These are phyloP conservation scores for Paspalum vaginatum DNA, from an alignment of 176 grass and related monocot species.

Conservation along the genomic window DNA sequence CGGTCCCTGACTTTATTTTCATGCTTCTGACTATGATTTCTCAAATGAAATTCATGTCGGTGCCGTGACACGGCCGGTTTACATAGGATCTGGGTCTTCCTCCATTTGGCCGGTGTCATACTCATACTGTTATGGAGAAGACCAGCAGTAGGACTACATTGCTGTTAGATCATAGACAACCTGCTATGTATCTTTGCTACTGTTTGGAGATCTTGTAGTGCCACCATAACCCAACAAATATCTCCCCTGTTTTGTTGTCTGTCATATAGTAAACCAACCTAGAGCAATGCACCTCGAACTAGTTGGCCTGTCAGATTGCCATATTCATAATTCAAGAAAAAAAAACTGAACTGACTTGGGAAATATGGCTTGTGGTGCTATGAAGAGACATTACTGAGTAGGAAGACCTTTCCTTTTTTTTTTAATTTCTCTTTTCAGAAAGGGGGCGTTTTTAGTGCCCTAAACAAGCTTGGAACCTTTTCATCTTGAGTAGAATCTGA, in stretches of 20 bases:
- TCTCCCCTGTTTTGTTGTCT: not conserved
- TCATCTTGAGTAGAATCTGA: too few relatives aligned
- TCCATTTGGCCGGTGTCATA: not conserved
- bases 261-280: too few relatives aligned
- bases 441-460: too few relatives aligned
- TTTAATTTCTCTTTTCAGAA: too few relatives aligned
- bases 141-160: not conserved
- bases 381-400: not conserved
- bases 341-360: not conserved
- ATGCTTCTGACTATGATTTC: not conserved
- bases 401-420: not conserved
- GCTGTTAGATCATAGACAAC: not conserved
- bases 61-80: not conserved
- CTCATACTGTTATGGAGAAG: not conserved
- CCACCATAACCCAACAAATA: not conserved
- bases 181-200: not conserved
- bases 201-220: not conserved
- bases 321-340: not conserved
- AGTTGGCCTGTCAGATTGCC: not conserved
- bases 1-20: constrained; percentile 6
- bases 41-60: not conserved
- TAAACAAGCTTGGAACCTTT: too few relatives aligned
- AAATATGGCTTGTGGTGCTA: not conserved
- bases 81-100: not conserved
- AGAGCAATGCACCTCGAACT: not conserved